Evolutionary conservation across 768 basidiomycete species (phyloP), one percentile per base, ranked within the genome.

Genomic region (Cystofilobasidium capitatum): DNA sequence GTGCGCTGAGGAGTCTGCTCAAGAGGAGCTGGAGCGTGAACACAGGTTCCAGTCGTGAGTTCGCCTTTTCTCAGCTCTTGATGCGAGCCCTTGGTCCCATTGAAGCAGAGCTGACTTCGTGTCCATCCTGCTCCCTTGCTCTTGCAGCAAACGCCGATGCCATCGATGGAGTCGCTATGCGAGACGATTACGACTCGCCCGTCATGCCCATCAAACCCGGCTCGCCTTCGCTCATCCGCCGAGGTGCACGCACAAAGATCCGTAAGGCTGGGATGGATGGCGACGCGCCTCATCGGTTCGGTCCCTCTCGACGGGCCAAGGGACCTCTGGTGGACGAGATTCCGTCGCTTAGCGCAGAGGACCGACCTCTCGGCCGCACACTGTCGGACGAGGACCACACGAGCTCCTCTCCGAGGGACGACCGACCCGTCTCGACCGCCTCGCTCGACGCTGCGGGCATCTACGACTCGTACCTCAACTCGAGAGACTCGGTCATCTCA

Each of bases 161-260:
- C 73, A 84, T 86, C 81, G 87, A 88, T 73, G 81, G 84, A 70
- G 81, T 86, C 70, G 79, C 40, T n/a, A 49, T 64, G 14, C 2
- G 84, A 6, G 91, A 91, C 69, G 90, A 91, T 72, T 85, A 85
- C 6, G 91, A 96, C 76, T 83, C 83, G n/a, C 93, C 93, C 29
- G 88, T 96, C 73, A 89, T 96, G 69, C 84, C 88, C 2, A 76
- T 90, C 54, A 87, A 86, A 31, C 91, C 90, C 0, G 89, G 89
- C 9, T 88, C 86, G 1, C 62, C 60, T 10, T 68, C 68, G 76
- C 91, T 92, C 72, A 82, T 99, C 16, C 88, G 91, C 26, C 87
- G 96, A 42, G 84, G 91, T 13, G 91, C 91, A 5, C 85, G 94
- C 17, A 99, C 96, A 0, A 92, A 91, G 80, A 96, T 98, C 72